These are phyloP conservation scores for Podospora pseudocomata DNA, from an alignment of 495 filamentous ascomycete genomes.

Conservation along the genomic window DNA sequence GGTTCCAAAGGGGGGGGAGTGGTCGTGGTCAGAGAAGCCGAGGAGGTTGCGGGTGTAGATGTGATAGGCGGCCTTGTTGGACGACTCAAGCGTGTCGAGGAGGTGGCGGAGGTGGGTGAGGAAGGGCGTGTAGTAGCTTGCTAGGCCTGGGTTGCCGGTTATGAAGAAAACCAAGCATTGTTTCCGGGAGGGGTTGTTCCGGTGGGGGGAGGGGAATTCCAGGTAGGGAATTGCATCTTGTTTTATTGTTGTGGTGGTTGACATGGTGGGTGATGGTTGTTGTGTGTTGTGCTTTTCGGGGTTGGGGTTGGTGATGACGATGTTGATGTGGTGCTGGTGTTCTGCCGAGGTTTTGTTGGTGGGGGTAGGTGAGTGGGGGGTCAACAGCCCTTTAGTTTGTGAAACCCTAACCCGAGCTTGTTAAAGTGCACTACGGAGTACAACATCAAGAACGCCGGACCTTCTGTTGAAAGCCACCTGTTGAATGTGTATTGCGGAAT, in stretches of 20 bases:
- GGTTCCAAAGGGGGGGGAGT: constrained; percentile 38
- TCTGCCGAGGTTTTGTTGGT: background rate
- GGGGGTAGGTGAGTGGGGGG: background rate
- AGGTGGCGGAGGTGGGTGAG: constrained; percentile 43
- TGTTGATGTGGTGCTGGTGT: background rate
- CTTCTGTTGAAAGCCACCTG: background rate
- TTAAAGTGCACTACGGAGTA: background rate
- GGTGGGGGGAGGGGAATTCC: constrained; percentile 15
- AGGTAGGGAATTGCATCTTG: constrained; percentile 13
- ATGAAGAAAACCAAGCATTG: constrained; percentile 59
- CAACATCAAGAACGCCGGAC: background rate
- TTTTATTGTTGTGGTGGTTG: background rate
- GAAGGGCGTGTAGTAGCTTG: constrained; percentile 76
- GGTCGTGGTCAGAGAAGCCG: constrained; percentile 62
- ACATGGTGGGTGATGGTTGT: background rate
- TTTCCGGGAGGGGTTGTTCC: constrained; percentile 8
- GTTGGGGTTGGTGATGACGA: constrained; percentile 1
- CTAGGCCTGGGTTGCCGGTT: constrained; percentile 82
- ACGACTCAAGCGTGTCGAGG: constrained; percentile 29
- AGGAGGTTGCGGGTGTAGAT: constrained; percentile 69
- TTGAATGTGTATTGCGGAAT: too few relatives aligned
- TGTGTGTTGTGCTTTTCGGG: background rate
- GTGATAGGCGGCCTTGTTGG: constrained; percentile 34
- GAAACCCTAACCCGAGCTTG: background rate
- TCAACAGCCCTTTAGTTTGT: background rate